Base-by-base conservation (phyloP, 306 rosid species). In the Lablab purpureus region DNA sequence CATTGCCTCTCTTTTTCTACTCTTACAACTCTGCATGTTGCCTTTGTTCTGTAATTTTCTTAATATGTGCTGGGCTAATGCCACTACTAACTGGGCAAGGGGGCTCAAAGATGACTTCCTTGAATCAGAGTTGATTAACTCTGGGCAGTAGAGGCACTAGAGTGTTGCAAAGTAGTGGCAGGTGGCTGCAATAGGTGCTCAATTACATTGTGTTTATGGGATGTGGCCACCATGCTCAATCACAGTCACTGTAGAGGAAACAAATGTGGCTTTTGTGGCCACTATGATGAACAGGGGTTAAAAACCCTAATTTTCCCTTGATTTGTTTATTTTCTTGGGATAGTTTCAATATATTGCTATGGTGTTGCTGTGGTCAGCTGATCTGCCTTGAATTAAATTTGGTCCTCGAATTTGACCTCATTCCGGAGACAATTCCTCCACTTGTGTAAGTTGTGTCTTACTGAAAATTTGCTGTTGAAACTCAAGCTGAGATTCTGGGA, bases 241-340 rank as follows among this genome's bases (percentile, higher is more conserved):
- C 67, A 60, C 40, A 14, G 67, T 22, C 41, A 27, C 21, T 59
- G 6, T 27, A 27, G 19, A 27, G 40, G 5, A 27, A 59, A 34
- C 6, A 14, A 59, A 14, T 13, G 10, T 60, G 19, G 41, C 21
- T 28, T 12, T 60, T 28, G 18, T 23, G 19, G 12, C 41, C 21
- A 28, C 37, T 60, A 14, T 60, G 67, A 60, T 60, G 43, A 60
- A 60, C 43, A 27, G 22, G 43, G 67, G 41, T 19, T 28, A 56
- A 56, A 28, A 60, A 0, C 41, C 41, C 18, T 58, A n/a, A 6
- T 6, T 59, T 59, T 1, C 12, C 41, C 19, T 60, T 59, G 40
- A 4, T 1, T 59, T 59, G 41, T 28, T 60, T 60, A 27, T 28
- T 60, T 59, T 60, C 11, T 2, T 27, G 41, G 40, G 22, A 55